Percentiles rank a stretch among this genome's conserved stretches.
These are phyloP conservation scores for Salvia sclarea DNA, from an alignment of 305 asterid genomes.

Conservation along the genomic window DNA sequence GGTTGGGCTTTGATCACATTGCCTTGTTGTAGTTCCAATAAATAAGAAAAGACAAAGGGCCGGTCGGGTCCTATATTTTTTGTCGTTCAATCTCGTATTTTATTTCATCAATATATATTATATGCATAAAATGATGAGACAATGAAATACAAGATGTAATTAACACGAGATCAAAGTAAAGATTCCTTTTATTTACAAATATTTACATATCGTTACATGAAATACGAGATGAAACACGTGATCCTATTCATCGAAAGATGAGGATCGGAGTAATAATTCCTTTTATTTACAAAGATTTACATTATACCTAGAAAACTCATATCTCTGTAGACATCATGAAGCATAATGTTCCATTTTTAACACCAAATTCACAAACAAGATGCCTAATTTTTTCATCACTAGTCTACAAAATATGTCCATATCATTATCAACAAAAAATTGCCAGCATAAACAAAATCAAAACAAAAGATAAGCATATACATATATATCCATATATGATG, in stretches of 20 bases:
- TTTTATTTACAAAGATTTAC: slow-evolving; percentile 18
- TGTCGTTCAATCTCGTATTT: background rate
- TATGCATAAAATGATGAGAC: background rate
- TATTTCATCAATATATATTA: background rate
- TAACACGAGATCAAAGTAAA: background rate
- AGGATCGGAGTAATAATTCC: background rate
- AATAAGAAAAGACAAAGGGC: slow-evolving; percentile 5
- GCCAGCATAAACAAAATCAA: background rate
- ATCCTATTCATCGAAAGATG: no score
- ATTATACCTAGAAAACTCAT: background rate
- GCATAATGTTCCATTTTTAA: slow-evolving; percentile 12
- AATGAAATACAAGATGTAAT: background rate
- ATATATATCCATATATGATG: background rate
- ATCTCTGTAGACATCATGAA: slow-evolving; percentile 1
- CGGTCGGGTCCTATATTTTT: background rate
- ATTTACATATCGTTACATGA: no score
- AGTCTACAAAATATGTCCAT: background rate
- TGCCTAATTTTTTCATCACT: background rate
- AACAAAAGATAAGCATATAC: background rate
- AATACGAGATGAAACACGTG: no score
- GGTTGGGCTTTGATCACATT: background rate
- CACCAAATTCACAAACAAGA: slow-evolving; percentile 16
- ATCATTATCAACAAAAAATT: background rate
- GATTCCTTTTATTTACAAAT: slow-evolving; percentile 9
- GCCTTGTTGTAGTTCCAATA: slow-evolving; percentile 8